Percentiles rank a stretch among this genome's conserved stretches.
Evolutionary conservation across 345 rosid genomes (phyloP).

Genomic region (Dimocarpus longan): DNA sequence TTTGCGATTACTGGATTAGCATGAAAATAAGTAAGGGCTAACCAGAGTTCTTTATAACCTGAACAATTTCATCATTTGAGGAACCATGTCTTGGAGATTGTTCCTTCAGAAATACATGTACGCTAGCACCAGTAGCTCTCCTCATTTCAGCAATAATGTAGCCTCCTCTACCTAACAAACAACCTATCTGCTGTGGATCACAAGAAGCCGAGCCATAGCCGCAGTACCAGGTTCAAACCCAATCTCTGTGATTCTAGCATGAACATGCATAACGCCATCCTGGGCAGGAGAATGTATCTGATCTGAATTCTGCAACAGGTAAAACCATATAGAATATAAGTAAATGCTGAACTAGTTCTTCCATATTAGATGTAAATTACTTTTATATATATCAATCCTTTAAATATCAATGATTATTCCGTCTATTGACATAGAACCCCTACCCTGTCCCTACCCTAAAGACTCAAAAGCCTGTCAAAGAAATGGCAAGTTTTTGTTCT

Average conservation of each 20-base stretch:
- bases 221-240: constrained; percentile 72
- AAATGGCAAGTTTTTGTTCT: neutral
- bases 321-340: constrained; percentile 6
- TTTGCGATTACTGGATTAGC: no score
- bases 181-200: constrained; percentile 62
- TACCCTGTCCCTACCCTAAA: neutral
- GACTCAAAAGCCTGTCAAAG: neutral
- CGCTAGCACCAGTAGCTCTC: constrained; percentile 71
- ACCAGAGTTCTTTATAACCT: no score
- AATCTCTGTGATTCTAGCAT: constrained; percentile 60
- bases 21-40: no score
- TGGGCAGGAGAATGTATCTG: constrained; percentile 70
- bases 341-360: neutral
- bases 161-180: constrained; percentile 74
- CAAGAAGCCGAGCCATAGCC: constrained; percentile 71
- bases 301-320: constrained; percentile 58
- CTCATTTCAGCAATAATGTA: constrained; percentile 67
- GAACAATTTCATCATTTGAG: constrained; percentile 70
- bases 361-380: neutral
- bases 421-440: neutral
- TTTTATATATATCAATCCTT: neutral
- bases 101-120: constrained; percentile 64
- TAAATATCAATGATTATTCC: neutral
- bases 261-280: constrained; percentile 56
- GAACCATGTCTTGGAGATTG: constrained; percentile 54